These are phyloP conservation scores for Malassezia caprae DNA, from an alignment of 1,284 basidiomycete species.

Conservation along the genomic window DNA sequence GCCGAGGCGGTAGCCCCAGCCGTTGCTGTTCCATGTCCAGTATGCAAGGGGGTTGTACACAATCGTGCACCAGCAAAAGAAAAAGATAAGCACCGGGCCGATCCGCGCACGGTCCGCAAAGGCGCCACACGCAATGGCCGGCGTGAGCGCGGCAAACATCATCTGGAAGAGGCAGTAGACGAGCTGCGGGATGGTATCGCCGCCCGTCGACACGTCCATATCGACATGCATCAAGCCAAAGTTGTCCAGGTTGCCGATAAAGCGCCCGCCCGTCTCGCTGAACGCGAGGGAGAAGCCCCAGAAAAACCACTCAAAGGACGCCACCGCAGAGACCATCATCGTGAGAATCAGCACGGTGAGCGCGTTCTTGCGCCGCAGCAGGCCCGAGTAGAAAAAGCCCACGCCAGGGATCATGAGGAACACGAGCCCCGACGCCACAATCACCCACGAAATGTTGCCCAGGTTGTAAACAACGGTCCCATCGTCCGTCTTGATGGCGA, in stretches of 20 bases:
- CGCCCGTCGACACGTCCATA: constrained; percentile 58
- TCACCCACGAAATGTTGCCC: constrained; percentile 55
- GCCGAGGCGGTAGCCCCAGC: constrained; percentile 45
- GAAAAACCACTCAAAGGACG: constrained; percentile 58
- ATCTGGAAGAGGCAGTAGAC: constrained; percentile 80
- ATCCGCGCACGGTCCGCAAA: constrained; percentile 81
- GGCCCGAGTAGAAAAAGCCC: constrained; percentile 73
- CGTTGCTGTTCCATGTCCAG: constrained; percentile 46
- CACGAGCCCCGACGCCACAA: constrained; percentile 54
- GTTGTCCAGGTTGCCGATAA: constrained; percentile 57
- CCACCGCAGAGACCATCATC: constrained; percentile 65
- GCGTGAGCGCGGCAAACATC: constrained; percentile 67
- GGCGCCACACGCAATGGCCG: constrained; percentile 70
- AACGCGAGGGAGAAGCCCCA: constrained; percentile 51
- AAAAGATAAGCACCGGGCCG: constrained; percentile 75
- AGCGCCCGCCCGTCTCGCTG: constrained; percentile 44
- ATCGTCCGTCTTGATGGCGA: constrained; percentile 10
- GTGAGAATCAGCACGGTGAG: constrained; percentile 81
- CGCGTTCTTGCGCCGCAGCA: constrained; percentile 73
- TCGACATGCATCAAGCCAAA: constrained; percentile 76
- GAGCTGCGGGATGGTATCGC: constrained; percentile 58
- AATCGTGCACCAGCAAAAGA: constrained; percentile 82
- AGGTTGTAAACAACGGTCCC: constrained; percentile 44
- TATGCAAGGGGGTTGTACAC: constrained; percentile 58
- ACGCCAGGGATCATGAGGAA: constrained; percentile 75